These are phyloP conservation scores for Cyclotella distinguenda DNA, from an alignment of 108 stramenopile genomes.

Conservation along the genomic window DNA sequence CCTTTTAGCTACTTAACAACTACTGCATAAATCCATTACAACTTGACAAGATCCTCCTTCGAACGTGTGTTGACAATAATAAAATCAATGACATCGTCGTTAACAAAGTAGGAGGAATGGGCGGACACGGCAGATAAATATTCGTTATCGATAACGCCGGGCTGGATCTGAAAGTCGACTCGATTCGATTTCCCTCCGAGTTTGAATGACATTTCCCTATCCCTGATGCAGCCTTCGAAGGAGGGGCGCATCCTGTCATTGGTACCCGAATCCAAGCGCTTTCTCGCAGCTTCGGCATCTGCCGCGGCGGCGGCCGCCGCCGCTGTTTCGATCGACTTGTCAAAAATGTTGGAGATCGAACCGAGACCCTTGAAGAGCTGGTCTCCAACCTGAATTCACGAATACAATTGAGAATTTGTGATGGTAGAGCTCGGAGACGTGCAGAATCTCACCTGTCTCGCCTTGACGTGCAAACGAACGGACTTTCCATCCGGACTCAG, in stretches of 20 bases:
- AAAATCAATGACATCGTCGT: constrained; percentile 71
- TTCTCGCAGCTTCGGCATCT: constrained; percentile 41
- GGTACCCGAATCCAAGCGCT: too few species aligned
- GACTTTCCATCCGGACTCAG: constrained; percentile 64
- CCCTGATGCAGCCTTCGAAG: constrained; percentile 46
- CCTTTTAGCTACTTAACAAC: neutral
- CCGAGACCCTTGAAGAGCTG: constrained; percentile 55
- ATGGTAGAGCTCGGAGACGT: too few species aligned
- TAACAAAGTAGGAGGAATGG: constrained; percentile 63
- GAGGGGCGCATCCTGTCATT: too few species aligned
- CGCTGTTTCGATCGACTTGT: constrained; percentile 36
- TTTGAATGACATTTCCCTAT: constrained; percentile 46
- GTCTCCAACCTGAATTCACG: constrained; percentile 57
- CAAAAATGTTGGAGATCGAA: constrained; percentile 39
- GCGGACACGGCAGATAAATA: constrained; percentile 76
- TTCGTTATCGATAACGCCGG: constrained; percentile 77
- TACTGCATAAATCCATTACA: neutral
- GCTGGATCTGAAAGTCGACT: constrained; percentile 73
- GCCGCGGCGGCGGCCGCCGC: constrained; percentile 41
- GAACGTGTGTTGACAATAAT: constrained; percentile 45
- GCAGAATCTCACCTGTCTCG: too few species aligned
- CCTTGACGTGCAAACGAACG: constrained; percentile 78
- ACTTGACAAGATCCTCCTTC: neutral
- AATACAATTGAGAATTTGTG: too few species aligned
- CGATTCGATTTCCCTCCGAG: constrained; percentile 61